Conservation (phyloP, 768 basidiomycete species). For the Termitomyces eurrhizus region DNA sequence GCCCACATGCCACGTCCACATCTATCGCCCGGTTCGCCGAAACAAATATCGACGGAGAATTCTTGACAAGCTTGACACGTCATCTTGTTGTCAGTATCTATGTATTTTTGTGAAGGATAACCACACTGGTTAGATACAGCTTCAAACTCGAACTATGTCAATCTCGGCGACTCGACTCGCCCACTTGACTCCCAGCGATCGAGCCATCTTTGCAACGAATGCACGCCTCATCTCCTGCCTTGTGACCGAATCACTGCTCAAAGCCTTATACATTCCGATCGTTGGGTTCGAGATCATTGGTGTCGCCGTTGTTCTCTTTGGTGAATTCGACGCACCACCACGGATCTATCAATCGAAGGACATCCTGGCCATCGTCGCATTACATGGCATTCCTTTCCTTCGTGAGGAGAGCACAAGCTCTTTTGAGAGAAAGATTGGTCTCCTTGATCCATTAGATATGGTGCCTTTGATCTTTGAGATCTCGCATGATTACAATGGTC, state of each 20-base stretch:
- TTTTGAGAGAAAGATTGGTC: conserved; percentile 36
- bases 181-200: conserved; percentile 30
- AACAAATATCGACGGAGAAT: not conserved
- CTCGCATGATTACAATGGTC: conserved; percentile 2
- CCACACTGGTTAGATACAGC: not conserved
- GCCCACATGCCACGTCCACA: not conserved
- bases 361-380: conserved; percentile 44
- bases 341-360: conserved; percentile 27
- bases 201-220: conserved; percentile 44
- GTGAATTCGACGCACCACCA: conserved; percentile 20
- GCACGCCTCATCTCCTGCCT: conserved; percentile 54
- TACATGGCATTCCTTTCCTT: conserved; percentile 45
- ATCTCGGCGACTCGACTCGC: conserved; percentile 23
- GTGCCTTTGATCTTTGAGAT: conserved; percentile 36
- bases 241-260: conserved; percentile 51
- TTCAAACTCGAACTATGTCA: conserved; percentile 20
- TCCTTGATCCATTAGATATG: conserved; percentile 57
- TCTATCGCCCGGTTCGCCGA: not conserved
- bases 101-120: not conserved
- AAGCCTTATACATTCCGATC: conserved; percentile 43
- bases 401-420: conserved; percentile 28
- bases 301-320: conserved; percentile 36
- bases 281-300: conserved; percentile 31
- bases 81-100: not conserved
- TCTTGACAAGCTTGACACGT: not conserved